Conservation (phyloP, 257 asterid species). For the Plantago elongata region DNA sequence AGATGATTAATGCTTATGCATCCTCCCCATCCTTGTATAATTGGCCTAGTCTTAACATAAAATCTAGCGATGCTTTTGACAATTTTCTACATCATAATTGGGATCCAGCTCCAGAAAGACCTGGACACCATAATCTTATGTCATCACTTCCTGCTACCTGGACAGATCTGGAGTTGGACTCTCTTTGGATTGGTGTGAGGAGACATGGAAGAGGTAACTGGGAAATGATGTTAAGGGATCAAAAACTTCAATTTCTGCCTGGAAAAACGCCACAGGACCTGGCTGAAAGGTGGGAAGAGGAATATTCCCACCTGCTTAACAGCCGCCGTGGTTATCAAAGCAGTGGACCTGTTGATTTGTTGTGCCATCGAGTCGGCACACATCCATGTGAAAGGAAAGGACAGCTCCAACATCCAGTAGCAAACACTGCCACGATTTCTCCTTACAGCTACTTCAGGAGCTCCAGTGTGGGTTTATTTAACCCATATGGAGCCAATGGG, state of each 20-base stretch:
- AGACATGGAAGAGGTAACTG: slow-evolving; percentile 56
- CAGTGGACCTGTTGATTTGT: slow-evolving; percentile 7
- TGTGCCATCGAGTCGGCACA: slow-evolving; percentile 34
- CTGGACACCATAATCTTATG: slow-evolving; percentile 44
- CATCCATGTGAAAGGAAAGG: slow-evolving; percentile 13
- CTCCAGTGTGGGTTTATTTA: slow-evolving; percentile 15
- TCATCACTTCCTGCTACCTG: slow-evolving; percentile 40
- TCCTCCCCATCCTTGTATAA: slow-evolving; percentile 22
- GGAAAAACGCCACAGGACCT: slow-evolving; percentile 38
- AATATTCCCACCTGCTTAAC: slow-evolving; percentile 36
- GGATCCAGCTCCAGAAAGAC: slow-evolving; percentile 30
- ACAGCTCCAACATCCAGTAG: slow-evolving; percentile 22
- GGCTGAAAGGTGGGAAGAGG: slow-evolving; percentile 33
- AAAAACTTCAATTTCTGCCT: slow-evolving; percentile 31
- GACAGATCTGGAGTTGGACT: slow-evolving; percentile 53
- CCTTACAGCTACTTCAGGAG: slow-evolving; percentile 10
- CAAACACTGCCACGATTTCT: slow-evolving; percentile 18
- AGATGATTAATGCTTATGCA: slow-evolving; percentile 20
- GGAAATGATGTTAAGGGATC: slow-evolving; percentile 44
- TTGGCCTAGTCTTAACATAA: slow-evolving; percentile 30
- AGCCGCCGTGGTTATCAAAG: slow-evolving; percentile 26
- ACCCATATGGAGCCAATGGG: slow-evolving; percentile 12
- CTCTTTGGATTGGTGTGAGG: slow-evolving; percentile 50
- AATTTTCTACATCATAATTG: slow-evolving; percentile 23
- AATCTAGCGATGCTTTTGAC: slow-evolving; percentile 35